A percentile compares a stretch with the other conserved stretches of the same genome.
Conservation (phyloP, 495 filamentous ascomycete species). For the Talaromyces adpressus region DNA sequence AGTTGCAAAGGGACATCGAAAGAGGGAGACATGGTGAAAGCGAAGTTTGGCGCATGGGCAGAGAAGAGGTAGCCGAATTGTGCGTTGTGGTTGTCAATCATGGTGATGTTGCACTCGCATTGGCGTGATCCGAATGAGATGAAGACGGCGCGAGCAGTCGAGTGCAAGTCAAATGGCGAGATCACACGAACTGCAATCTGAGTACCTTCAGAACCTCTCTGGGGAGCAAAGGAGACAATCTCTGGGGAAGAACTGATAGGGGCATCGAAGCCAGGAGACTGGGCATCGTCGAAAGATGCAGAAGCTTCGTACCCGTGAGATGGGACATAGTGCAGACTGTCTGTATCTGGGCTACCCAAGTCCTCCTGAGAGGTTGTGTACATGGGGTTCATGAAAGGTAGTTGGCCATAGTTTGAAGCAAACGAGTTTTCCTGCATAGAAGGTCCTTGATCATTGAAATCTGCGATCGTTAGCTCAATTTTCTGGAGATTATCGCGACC, state of each 20-base stretch:
- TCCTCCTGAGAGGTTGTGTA: constrained; percentile 41
- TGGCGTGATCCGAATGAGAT: constrained; percentile 70
- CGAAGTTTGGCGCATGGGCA: constrained; percentile 64
- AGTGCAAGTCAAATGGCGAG: constrained; percentile 61
- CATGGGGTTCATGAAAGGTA: constrained; percentile 35
- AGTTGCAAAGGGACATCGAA: constrained; percentile 68
- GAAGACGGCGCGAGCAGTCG: constrained; percentile 48
- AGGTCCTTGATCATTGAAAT: constrained; percentile 7
- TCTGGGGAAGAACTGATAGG: constrained; percentile 29
- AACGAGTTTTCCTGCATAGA: constrained; percentile 9
- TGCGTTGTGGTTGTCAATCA: constrained; percentile 50
- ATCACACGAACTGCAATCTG: constrained; percentile 66
- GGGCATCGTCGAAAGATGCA: constrained; percentile 32
- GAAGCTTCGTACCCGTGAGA: constrained; percentile 36
- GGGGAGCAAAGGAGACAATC: constrained; percentile 61
- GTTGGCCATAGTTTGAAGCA: constrained; percentile 36
- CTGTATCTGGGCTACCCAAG: constrained; percentile 38
- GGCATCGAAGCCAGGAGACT: constrained; percentile 28
- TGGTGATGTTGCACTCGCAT: constrained; percentile 55
- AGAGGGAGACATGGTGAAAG: constrained; percentile 56
- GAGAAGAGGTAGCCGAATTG: constrained; percentile 64
- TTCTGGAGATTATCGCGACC: neutral
- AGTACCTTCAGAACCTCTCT: constrained; percentile 58
- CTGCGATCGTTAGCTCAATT: neutral
- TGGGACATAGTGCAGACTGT: constrained; percentile 38